A percentile compares a stretch with the other conserved stretches of the same genome.
Evolutionary conservation across 768 basidiomycete species (phyloP).

Genomic region (Auricularia sp.): DNA sequence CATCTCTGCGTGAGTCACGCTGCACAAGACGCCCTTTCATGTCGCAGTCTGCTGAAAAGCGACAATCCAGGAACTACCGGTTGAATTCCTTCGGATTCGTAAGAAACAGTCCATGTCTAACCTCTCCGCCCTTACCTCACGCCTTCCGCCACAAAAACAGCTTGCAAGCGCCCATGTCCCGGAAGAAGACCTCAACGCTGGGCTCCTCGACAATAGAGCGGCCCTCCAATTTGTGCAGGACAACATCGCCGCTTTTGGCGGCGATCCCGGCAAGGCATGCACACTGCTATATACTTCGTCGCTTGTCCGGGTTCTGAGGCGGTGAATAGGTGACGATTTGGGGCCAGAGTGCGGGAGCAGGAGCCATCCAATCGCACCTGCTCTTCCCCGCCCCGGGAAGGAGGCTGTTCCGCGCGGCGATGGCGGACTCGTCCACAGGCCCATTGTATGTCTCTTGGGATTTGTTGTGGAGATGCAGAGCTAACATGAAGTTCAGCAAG

Average conservation of each 20-base stretch:
- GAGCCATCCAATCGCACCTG: slow-evolving; percentile 9
- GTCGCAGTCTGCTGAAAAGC: no score
- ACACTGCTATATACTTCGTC: no score
- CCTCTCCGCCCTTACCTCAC: neutral
- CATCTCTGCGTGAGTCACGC: slow-evolving; percentile 34
- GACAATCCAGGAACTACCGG: slow-evolving; percentile 39
- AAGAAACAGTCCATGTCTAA: slow-evolving; percentile 11
- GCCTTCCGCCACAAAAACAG: slow-evolving; percentile 15
- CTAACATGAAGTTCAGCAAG: slow-evolving; percentile 29
- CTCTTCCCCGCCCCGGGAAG: slow-evolving; percentile 10
- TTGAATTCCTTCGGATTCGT: slow-evolving; percentile 52
- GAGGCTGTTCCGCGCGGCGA: slow-evolving; percentile 40
- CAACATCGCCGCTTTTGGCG: slow-evolving; percentile 59
- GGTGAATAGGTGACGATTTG: slow-evolving; percentile 40
- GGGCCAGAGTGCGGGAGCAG: slow-evolving; percentile 30
- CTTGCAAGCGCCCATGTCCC: slow-evolving; percentile 37
- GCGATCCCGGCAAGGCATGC: slow-evolving; percentile 44
- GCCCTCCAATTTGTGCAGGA: slow-evolving; percentile 53
- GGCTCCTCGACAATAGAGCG: slow-evolving; percentile 48
- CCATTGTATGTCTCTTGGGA: slow-evolving; percentile 34
- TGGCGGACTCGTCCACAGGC: slow-evolving; percentile 43
- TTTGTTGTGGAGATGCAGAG: neutral
- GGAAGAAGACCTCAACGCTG: slow-evolving; percentile 45
- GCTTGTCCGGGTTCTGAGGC: neutral
- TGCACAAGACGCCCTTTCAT: neutral